Percentiles rank a stretch among this genome's conserved stretches.
phyloP scores from a whole-genome alignment of 129 eudicot species.

The Chrysanthemum makinoi region DNA sequence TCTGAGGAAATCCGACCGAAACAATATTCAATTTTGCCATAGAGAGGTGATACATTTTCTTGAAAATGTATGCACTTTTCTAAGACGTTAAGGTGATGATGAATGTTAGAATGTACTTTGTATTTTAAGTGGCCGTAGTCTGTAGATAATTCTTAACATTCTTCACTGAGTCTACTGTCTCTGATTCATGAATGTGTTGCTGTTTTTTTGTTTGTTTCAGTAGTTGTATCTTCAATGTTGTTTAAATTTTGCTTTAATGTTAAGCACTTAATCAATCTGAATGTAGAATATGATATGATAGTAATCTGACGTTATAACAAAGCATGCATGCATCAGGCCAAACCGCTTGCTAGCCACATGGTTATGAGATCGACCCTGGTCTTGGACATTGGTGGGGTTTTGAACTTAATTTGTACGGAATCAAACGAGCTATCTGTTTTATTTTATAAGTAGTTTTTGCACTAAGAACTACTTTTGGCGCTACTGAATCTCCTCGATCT shows the following conservation, averaged over 20 bases:
- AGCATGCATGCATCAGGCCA: neutral
- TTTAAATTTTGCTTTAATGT: neutral
- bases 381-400: too few relatives aligned
- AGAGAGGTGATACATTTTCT: neutral
- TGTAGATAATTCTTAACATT: neutral
- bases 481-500: neutral
- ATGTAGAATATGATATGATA: neutral
- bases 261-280: neutral
- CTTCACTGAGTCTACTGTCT: too few relatives aligned
- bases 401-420: too few relatives aligned
- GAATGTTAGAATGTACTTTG: slow-evolving; percentile 13
- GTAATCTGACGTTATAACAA: neutral
- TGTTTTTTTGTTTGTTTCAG: neutral
- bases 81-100: neutral
- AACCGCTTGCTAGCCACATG: too few relatives aligned
- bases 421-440: neutral
- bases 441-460: neutral
- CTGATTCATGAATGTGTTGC: too few relatives aligned
- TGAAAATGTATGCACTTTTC: slow-evolving; percentile 13
- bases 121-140: neutral
- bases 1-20: neutral
- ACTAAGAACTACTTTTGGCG: too few relatives aligned
- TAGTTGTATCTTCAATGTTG: neutral
- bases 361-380: too few relatives aligned
- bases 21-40: neutral